Percentiles rank a stretch among this genome's conserved stretches.
Evolutionary conservation across 768 basidiomycete species (phyloP).

Genomic region (Auricularia auricula-judae): DNA sequence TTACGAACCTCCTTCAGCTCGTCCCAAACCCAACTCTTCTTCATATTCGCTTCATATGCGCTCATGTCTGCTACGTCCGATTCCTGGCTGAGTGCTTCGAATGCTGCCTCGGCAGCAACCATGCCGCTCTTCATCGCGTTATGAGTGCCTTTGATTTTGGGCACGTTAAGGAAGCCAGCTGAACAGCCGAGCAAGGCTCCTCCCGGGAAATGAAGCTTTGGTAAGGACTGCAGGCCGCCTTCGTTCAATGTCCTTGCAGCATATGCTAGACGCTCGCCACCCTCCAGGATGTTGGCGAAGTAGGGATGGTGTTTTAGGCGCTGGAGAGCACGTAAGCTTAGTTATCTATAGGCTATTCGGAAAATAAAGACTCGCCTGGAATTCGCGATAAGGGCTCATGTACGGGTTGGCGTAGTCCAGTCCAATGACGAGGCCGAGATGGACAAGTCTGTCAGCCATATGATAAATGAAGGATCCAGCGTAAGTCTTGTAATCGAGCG

Average conservation of each 20-base stretch:
- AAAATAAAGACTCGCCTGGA: constrained; percentile 51
- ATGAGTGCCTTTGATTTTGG: constrained; percentile 98
- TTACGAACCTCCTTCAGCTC: constrained; percentile 90
- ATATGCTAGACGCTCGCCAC: constrained; percentile 75
- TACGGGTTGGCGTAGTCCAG: constrained; percentile 94
- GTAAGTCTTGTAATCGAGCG: constrained; percentile 70
- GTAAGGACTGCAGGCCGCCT: constrained; percentile 87
- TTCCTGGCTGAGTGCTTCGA: constrained; percentile 37
- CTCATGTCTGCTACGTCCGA: constrained; percentile 47
- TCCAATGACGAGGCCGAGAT: constrained; percentile 83
- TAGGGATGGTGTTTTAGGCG: constrained; percentile 96
- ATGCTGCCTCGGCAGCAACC: constrained; percentile 88
- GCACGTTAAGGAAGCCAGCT: constrained; percentile 91
- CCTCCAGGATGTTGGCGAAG: constrained; percentile 69
- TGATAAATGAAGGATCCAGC: constrained; percentile 95
- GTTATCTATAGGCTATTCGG: constrained; percentile 6
- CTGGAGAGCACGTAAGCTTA: constrained; percentile 24
- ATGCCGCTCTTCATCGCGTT: constrained; percentile 99
- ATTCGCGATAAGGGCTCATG: constrained; percentile 81
- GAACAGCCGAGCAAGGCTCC: constrained; percentile 92
- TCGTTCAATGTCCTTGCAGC: constrained; percentile 86
- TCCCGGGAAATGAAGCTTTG: constrained; percentile 80
- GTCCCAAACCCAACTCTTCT: constrained; percentile 70
- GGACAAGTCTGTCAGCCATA: constrained; percentile 85
- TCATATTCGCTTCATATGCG: constrained; percentile 56